phyloP scores from a whole-genome alignment of 305 asterid genomes.

The Fraxinus angustifolia region DNA sequence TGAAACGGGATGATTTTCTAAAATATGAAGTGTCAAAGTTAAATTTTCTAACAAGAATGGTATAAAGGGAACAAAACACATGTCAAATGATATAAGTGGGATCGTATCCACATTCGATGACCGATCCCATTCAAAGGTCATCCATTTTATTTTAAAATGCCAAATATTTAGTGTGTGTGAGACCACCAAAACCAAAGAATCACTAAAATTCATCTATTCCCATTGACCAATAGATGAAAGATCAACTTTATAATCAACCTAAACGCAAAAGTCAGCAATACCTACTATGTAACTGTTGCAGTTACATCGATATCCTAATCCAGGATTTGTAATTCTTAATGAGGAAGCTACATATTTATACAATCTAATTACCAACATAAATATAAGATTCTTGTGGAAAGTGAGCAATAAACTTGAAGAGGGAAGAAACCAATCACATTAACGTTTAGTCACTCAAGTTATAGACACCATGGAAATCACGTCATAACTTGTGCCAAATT shows the following conservation, averaged over 20 bases:
- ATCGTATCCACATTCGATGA: background rate
- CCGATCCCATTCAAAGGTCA: background rate
- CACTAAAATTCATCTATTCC: constrained; percentile 11
- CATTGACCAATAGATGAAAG: constrained; percentile 9
- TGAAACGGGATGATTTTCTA: constrained; percentile 77
- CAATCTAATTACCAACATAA: background rate
- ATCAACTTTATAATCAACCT: background rate
- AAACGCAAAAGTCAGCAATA: background rate
- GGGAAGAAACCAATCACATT: background rate
- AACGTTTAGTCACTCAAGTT: background rate
- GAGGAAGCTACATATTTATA: background rate
- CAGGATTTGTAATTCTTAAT: background rate
- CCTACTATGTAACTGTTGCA: background rate
- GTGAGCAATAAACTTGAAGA: background rate
- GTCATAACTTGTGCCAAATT: background rate
- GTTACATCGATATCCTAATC: background rate
- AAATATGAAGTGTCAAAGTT: constrained; percentile 20
- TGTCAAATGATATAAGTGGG: background rate
- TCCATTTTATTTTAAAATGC: background rate
- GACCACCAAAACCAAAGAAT: constrained; percentile 6
- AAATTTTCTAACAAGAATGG: constrained; percentile 9
- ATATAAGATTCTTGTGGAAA: background rate
- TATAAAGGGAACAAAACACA: background rate
- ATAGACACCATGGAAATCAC: background rate
- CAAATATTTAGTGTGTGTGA: background rate